Conservation (phyloP, 306 rosid species). For the Vicia sativa region DNA sequence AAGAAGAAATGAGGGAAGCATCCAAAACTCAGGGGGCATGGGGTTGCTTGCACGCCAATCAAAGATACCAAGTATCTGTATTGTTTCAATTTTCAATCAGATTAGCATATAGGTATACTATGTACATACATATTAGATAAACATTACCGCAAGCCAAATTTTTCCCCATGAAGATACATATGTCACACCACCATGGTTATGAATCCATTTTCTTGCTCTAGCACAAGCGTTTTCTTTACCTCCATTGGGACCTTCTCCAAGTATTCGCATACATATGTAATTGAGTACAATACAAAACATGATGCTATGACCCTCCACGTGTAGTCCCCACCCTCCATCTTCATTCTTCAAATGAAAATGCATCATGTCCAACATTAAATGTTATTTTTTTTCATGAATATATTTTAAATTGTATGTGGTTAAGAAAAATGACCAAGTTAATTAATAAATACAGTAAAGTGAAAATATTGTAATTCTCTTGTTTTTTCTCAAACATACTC, state of each 20-base stretch:
- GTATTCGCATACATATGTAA: constrained; percentile 60
- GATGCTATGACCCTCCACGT: constrained; percentile 56
- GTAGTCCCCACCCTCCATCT: constrained; percentile 86
- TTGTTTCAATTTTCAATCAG: constrained; percentile 3
- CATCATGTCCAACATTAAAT: background rate
- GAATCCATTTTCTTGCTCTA: constrained; percentile 69
- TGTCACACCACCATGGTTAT: constrained; percentile 63
- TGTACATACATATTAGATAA: background rate
- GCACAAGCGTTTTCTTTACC: constrained; percentile 60
- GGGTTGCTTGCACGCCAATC: constrained; percentile 78
- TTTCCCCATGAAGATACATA: constrained; percentile 76
- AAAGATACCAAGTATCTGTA: constrained; percentile 65
- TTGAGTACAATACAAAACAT: constrained; percentile 60
- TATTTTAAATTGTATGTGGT: too few species aligned
- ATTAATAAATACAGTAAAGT: too few species aligned
- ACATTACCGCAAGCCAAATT: constrained; percentile 67
- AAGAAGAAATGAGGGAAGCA: constrained; percentile 75
- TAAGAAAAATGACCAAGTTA: too few species aligned
- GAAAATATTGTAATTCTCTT: background rate
- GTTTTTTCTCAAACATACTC: background rate
- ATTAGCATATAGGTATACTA: background rate
- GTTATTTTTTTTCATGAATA: background rate
- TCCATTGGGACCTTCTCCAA: constrained; percentile 60
- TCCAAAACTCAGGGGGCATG: constrained; percentile 88
- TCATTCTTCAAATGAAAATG: constrained; percentile 48